Conservation (phyloP, 2,329 filamentous ascomycete genomes). For the Ophiostoma perfectum region DNA sequence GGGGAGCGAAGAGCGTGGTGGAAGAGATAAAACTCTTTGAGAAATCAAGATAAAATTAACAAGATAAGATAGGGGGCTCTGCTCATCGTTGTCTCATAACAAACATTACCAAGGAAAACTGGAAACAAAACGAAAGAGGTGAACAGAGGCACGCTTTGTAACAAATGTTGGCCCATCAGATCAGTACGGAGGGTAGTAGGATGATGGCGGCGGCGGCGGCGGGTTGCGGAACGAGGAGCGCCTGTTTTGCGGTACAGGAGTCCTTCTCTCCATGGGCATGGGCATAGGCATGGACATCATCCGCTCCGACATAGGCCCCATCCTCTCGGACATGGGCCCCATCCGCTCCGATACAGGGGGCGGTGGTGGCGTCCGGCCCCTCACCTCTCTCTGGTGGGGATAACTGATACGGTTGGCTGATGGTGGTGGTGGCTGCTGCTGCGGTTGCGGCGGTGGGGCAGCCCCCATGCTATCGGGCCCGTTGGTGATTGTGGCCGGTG, state of each 20-base stretch:
- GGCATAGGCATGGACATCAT: not conserved
- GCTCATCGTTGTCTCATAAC: not conserved
- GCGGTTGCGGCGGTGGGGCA: not conserved
- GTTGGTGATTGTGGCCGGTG: conserved; percentile 28
- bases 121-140: not conserved
- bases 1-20: not conserved
- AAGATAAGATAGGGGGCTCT: not conserved
- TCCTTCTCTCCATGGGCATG: conserved; percentile 15
- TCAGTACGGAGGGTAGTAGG: conserved; percentile 23
- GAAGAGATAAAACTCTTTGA: not conserved
- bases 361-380: conserved; percentile 26
- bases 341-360: conserved; percentile 20
- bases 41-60: not conserved
- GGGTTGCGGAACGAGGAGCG: conserved; percentile 20
- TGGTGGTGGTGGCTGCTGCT: conserved; percentile 10
- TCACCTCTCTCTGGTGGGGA: conserved; percentile 19
- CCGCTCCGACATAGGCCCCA: conserved; percentile 12
- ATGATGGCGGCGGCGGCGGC: conserved; percentile 22
- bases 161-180: not conserved
- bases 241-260: conserved; percentile 21
- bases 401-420: conserved; percentile 17
- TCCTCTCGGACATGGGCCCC: conserved; percentile 17
- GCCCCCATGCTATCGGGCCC: conserved; percentile 16
- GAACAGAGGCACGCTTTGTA: not conserved
- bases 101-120: not conserved